Base-by-base conservation (phyloP, 2,329 filamentous ascomycete genomes). In the Neofusicoccum ribis region DNA sequence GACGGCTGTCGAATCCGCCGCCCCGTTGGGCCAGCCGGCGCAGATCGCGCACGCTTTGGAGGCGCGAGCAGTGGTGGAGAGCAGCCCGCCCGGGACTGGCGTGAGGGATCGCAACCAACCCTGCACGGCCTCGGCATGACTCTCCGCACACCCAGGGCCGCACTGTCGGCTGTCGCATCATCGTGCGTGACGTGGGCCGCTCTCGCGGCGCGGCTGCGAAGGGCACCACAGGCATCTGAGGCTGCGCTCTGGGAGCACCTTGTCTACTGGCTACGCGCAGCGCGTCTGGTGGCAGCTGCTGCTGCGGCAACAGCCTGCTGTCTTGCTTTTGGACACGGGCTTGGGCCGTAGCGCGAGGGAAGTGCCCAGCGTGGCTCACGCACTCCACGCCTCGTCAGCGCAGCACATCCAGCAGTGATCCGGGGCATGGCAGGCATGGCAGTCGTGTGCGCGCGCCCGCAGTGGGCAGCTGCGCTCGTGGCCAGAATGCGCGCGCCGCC, bases 11-110 rank as follows among this genome's bases (percentile, higher is more conserved):
- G 54, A 34, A 23, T 41, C 37, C 46, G 36, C 60, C 4, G 17
- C 20, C 59, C 47, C 4, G 46, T 52, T 49, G n/a, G 61, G 39
- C 31, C 27, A 37, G 23, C 39, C 14, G 20, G 37, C 49, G 61
- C 49, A 44, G 61, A 63, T 63, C 61, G 1, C n/a, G 61, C 39
- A 14, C 27, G 36, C 36, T 63, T 63, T 43, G 44, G 60, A 52
- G 20, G 9, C 31, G 5, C 11, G 31, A 34, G 58, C 14, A 31
- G 23, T 46, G 27, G 23, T n/a, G n/a, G 43, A 39, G 34, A 51
- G 46, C 31, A 20, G n/a, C 23, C 17, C 14, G 37, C 11, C 23
- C 20, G 9, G 39, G 41, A 7, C 39, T 59, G 56, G 43, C 31
- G 39, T 23, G 56, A 34, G 17, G 23, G 39, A 46, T 46, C 14